Evolutionary conservation across 2,329 filamentous ascomycete genomes (phyloP).

Genomic region (Cordyceps pruinosa): DNA sequence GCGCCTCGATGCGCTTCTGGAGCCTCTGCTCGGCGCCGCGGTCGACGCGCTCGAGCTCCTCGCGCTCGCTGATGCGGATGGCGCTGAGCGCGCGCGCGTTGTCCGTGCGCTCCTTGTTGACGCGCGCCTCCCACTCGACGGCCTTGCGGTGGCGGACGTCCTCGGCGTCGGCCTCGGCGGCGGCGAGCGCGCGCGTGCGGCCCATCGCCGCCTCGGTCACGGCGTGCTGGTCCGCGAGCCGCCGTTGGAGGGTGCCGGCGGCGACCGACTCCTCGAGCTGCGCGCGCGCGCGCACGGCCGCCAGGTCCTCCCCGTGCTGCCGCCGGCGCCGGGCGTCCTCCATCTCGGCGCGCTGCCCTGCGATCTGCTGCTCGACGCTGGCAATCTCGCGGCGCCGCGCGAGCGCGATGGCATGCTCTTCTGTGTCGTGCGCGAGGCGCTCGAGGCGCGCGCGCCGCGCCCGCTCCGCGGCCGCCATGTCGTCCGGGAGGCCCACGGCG

Average conservation of each 20-base stretch:
- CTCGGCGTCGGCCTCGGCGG: constrained; percentile 41
- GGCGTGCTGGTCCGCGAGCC: constrained; percentile 39
- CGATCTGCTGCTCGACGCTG: constrained; percentile 43
- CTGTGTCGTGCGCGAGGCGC: constrained; percentile 38
- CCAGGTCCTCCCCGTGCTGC: constrained; percentile 39
- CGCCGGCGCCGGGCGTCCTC: constrained; percentile 44
- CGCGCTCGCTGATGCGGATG: constrained; percentile 42
- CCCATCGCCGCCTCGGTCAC: constrained; percentile 39
- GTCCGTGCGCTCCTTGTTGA: constrained; percentile 39
- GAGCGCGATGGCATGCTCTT: constrained; percentile 43
- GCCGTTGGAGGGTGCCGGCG: constrained; percentile 25
- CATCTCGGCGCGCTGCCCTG: constrained; percentile 40
- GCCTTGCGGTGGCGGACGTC: constrained; percentile 35
- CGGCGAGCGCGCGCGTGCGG: constrained; percentile 38
- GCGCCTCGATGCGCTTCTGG: constrained; percentile 40
- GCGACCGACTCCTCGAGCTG: constrained; percentile 39
- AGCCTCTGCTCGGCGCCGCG: constrained; percentile 38
- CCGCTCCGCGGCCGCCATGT: constrained; percentile 43
- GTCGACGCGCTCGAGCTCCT: constrained; percentile 45
- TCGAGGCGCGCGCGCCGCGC: constrained; percentile 40
- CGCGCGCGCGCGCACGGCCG: constrained; percentile 36
- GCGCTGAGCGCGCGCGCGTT: constrained; percentile 44
- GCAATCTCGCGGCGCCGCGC: constrained; percentile 46
- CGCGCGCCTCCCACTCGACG: constrained; percentile 42
- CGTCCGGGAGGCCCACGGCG: constrained; percentile 44